A percentile compares a stretch with the other conserved stretches of the same genome.
Evolutionary conservation across 2,329 filamentous ascomycete species (phyloP).

Genomic region (Stemphylium beticola): DNA sequence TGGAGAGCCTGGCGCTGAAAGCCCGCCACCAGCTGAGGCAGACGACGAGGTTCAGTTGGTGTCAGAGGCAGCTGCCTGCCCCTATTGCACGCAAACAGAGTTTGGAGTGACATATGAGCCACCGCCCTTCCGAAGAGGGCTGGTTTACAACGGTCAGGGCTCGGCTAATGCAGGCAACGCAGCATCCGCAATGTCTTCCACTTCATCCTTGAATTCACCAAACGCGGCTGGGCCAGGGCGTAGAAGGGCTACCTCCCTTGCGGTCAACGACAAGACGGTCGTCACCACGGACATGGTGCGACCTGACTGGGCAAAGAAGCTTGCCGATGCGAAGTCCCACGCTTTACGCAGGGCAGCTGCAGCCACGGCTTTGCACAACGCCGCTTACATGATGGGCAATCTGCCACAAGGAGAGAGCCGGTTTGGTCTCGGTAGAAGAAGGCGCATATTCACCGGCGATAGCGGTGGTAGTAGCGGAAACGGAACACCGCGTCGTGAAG

Average conservation of each 20-base stretch:
- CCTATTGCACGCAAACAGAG: constrained; percentile 92
- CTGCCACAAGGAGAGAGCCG: constrained; percentile 56
- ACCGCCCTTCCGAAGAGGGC: constrained; percentile 84
- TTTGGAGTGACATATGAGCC: constrained; percentile 96
- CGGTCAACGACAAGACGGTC: constrained; percentile 81
- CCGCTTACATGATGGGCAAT: constrained; percentile 83
- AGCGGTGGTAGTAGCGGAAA: constrained; percentile 54
- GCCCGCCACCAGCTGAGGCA: constrained; percentile 49
- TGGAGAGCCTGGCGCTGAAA: constrained; percentile 43
- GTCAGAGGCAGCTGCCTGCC: constrained; percentile 89
- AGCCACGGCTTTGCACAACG: constrained; percentile 91
- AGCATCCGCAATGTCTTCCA: constrained; percentile 81
- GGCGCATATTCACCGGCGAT: constrained; percentile 58
- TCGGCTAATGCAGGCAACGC: constrained; percentile 60
- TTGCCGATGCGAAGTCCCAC: constrained; percentile 83
- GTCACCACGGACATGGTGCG: constrained; percentile 92
- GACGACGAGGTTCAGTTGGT: constrained; percentile 71
- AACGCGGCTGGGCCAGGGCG: constrained; percentile 53
- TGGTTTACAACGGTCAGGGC: constrained; percentile 69
- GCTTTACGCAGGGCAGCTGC: constrained; percentile 86
- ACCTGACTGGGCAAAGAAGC: constrained; percentile 92
- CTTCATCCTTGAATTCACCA: constrained; percentile 74
- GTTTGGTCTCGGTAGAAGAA: constrained; percentile 56
- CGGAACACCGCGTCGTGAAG: constrained; percentile 52
- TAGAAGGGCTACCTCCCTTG: constrained; percentile 72